Percentiles rank a stretch among this genome's conserved stretches.
These are phyloP conservation scores for Daedalea quercina DNA, from an alignment of 768 basidiomycete species.

Conservation along the genomic window DNA sequence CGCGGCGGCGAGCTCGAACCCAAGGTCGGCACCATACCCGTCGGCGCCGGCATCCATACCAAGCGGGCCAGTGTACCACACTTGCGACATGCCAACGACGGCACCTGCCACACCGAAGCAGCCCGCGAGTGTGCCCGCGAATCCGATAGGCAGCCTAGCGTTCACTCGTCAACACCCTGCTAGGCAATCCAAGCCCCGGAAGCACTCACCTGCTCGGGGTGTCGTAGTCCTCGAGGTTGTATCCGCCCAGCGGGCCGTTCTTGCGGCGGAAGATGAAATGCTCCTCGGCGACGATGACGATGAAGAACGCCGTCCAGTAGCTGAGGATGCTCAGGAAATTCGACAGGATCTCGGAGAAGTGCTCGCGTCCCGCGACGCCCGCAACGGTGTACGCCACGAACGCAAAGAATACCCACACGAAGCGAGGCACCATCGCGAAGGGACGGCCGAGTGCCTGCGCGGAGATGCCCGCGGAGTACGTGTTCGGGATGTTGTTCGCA, in stretches of 20 bases:
- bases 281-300: constrained; percentile 39
- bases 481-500: constrained; percentile 43
- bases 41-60: constrained; percentile 34
- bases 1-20: constrained; percentile 45
- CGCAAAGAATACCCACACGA: constrained; percentile 30
- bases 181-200: not conserved
- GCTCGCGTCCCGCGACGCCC: constrained; percentile 39
- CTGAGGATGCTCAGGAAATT: constrained; percentile 32
- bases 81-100: constrained; percentile 45
- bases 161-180: not conserved
- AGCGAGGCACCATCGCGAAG: constrained; percentile 35
- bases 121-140: constrained; percentile 41
- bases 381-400: constrained; percentile 40
- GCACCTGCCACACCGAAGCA: constrained; percentile 42
- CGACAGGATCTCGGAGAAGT: constrained; percentile 36
- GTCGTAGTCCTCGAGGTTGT: constrained; percentile 45
- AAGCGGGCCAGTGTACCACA: constrained; percentile 47
- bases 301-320: constrained; percentile 49
- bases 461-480: constrained; percentile 40
- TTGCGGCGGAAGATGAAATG: constrained; percentile 43
- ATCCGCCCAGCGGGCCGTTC: constrained; percentile 39
- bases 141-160: constrained; percentile 37
- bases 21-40: constrained; percentile 42
- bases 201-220: constrained; percentile 26
- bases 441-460: constrained; percentile 36